phyloP scores from a whole-genome alignment of 2,329 filamentous ascomycete species.

The Apiospora hydei region DNA sequence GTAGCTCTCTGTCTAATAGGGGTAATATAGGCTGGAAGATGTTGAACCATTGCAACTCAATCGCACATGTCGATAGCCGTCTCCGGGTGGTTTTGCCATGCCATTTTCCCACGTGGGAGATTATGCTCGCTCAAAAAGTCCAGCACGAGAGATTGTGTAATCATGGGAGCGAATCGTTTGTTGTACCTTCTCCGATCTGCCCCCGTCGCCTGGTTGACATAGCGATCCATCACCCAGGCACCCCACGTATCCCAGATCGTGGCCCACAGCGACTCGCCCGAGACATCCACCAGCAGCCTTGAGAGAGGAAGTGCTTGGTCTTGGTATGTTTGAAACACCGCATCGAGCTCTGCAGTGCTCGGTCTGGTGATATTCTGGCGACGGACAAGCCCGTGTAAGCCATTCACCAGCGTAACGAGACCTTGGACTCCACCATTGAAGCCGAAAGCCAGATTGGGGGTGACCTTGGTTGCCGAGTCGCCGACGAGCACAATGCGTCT shows the following conservation, averaged over 20 bases:
- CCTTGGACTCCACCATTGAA: slow-evolving; percentile 21
- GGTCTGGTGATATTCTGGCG: background rate
- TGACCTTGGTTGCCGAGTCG: slow-evolving; percentile 23
- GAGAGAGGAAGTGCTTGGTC: background rate
- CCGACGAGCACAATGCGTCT: slow-evolving; percentile 24
- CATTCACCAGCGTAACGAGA: slow-evolving; percentile 8
- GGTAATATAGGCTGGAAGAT: background rate
- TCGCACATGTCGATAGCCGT: background rate
- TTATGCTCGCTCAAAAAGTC: slow-evolving; percentile 1
- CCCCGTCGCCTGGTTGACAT: background rate
- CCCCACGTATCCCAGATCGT: slow-evolving; percentile 17
- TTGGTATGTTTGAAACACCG: slow-evolving; percentile 10
- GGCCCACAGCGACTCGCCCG: background rate
- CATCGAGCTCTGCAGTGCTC: background rate
- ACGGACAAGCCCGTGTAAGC: background rate
- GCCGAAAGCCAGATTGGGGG: slow-evolving; percentile 12
- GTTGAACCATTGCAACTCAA: background rate
- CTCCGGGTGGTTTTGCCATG: slow-evolving; percentile 3
- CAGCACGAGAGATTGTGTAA: slow-evolving; percentile 7
- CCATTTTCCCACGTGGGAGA: slow-evolving; percentile 12
- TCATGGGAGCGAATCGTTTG: slow-evolving; percentile 4
- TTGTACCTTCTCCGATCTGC: slow-evolving; percentile 22
- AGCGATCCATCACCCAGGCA: slow-evolving; percentile 11
- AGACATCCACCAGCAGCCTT: background rate
- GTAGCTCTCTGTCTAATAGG: background rate